Conservation (phyloP, 129 eudicot genomes). For the Flaveria robusta region DNA sequence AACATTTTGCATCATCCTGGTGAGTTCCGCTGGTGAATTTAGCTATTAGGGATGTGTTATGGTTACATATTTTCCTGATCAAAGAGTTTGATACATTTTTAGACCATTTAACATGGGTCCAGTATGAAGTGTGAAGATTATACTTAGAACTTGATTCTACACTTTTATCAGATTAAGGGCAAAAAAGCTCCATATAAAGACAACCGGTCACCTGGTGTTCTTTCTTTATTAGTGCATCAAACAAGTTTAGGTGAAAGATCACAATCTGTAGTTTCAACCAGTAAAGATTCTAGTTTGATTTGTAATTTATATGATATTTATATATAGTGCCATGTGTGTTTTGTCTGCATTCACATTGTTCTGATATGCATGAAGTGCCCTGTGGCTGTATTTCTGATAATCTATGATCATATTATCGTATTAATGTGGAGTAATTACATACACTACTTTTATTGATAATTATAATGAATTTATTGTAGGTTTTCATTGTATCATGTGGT, state of each 20-base stretch:
- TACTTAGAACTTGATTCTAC: neutral
- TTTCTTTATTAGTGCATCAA: slow-evolving; percentile 11
- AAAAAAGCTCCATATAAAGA: slow-evolving; percentile 2
- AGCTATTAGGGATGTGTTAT: slow-evolving; percentile 14
- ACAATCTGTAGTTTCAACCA: neutral
- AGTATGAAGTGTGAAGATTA: neutral
- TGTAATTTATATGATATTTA: slow-evolving; percentile 2
- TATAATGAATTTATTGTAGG: slow-evolving; percentile 47
- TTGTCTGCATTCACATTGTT: neutral
- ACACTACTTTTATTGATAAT: neutral
- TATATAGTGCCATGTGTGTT: slow-evolving; percentile 2
- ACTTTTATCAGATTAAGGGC: slow-evolving; percentile 6
- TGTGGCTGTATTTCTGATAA: slow-evolving; percentile 8
- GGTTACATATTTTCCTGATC: neutral
- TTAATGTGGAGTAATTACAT: neutral
- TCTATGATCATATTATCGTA: slow-evolving; percentile 14
- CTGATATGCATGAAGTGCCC: neutral
- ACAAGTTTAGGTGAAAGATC: slow-evolving; percentile 14
- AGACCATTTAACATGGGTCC: neutral
- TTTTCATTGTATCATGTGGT: slow-evolving; percentile 94
- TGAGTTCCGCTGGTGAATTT: slow-evolving; percentile 41
- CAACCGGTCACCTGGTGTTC: slow-evolving; percentile 15
- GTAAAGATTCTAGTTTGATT: neutral
- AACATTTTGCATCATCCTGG: slow-evolving; percentile 97
- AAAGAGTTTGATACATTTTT: neutral